A percentile compares a stretch with the other conserved stretches of the same genome.
phyloP scores from a whole-genome alignment of 805 yeast genomes.

The Suhomyces sp. region DNA sequence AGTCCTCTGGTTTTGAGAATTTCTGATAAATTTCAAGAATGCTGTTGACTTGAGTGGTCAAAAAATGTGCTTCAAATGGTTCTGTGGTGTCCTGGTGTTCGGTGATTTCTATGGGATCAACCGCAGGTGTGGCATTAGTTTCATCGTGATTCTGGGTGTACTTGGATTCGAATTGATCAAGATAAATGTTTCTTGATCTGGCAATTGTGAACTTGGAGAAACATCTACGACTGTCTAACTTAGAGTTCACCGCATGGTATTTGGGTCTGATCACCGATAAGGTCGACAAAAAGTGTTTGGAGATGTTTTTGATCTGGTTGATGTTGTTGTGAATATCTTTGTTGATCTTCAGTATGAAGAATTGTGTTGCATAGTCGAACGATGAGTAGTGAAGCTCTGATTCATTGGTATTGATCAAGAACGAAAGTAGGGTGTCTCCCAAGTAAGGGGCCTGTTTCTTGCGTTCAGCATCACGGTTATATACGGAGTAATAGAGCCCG shows the following conservation, averaged over 20 bases:
- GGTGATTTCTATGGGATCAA: background rate
- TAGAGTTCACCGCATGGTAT: slow-evolving; percentile 4
- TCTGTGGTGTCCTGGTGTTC: slow-evolving; percentile 1
- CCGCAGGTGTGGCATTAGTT: background rate
- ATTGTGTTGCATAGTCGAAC: slow-evolving; percentile 15
- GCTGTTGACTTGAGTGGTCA: slow-evolving; percentile 18
- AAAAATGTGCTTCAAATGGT: slow-evolving; percentile 20
- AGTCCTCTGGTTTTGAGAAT: slow-evolving; percentile 19
- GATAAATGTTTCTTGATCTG: too few relatives aligned
- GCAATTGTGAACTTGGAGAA: slow-evolving; percentile 6
- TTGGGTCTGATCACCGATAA: slow-evolving; percentile 15
- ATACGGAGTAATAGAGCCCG: slow-evolving; percentile 42
- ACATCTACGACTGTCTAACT: slow-evolving; percentile 2
- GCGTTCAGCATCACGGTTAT: slow-evolving; percentile 33
- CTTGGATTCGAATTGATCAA: too few relatives aligned
- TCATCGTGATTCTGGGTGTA: background rate
- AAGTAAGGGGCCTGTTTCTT: slow-evolving; percentile 9
- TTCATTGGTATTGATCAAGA: slow-evolving; percentile 4
- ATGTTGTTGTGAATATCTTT: slow-evolving; percentile 29
- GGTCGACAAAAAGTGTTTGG: slow-evolving; percentile 22
- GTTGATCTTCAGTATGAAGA: slow-evolving; percentile 32
- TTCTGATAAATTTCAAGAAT: slow-evolving; percentile 19
- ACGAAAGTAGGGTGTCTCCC: slow-evolving; percentile 11
- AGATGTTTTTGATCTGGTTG: slow-evolving; percentile 20
- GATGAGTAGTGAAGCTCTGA: slow-evolving; percentile 4